A percentile compares a stretch with the other conserved stretches of the same genome.
Conservation (phyloP, 371 early-diverging fungal genomes). For the Lichtheimia ornata region DNA sequence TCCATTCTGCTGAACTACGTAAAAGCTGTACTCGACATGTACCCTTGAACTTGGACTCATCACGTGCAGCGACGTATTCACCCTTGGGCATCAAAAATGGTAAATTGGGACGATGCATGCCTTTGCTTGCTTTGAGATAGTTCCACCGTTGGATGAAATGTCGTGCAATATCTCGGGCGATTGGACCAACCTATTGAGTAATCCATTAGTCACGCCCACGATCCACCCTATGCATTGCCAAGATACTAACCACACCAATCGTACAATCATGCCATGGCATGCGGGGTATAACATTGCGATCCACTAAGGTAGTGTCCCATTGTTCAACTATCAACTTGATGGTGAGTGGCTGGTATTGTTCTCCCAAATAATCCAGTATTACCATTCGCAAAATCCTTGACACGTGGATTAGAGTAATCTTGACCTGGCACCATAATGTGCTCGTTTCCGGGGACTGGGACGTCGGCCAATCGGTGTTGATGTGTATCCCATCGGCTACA, state of each 20-base stretch:
- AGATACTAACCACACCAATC: constrained; percentile 53
- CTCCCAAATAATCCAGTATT: constrained; percentile 48
- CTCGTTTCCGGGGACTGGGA: constrained; percentile 44
- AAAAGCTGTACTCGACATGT: constrained; percentile 72
- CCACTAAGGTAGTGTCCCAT: constrained; percentile 53
- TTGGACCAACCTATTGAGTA: constrained; percentile 58
- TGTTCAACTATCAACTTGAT: constrained; percentile 43
- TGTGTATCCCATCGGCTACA: constrained; percentile 82
- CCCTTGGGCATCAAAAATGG: constrained; percentile 79
- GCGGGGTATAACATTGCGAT: constrained; percentile 65
- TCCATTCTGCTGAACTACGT: constrained; percentile 71
- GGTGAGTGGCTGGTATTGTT: constrained; percentile 3
- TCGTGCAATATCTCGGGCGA: constrained; percentile 84
- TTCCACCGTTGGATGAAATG: constrained; percentile 96
- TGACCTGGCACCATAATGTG: constrained; percentile 75
- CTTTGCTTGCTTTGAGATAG: constrained; percentile 74
- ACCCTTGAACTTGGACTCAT: constrained; percentile 63
- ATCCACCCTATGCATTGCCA: constrained; percentile 1
- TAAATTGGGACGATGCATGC: constrained; percentile 60
- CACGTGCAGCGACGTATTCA: constrained; percentile 70
- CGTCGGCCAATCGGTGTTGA: constrained; percentile 76
- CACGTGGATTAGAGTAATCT: constrained; percentile 91
- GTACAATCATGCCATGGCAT: constrained; percentile 97
- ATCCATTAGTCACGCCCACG: constrained; percentile 11
- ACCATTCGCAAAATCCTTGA: constrained; percentile 86